phyloP scores from a whole-genome alignment of 2,329 filamentous ascomycete species.

The Colletotrichum paranaense region DNA sequence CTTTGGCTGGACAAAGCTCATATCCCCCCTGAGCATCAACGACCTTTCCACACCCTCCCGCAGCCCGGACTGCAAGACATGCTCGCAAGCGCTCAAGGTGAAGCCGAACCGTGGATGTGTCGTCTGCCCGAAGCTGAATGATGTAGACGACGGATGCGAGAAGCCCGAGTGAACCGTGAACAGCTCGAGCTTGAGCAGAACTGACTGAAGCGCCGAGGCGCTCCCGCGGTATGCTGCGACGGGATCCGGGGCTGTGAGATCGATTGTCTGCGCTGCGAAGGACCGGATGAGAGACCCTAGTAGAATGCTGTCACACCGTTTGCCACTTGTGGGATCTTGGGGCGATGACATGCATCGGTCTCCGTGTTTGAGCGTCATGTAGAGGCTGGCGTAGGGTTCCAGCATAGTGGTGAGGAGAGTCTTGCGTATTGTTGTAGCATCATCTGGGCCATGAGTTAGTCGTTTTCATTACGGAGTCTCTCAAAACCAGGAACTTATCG shows the following conservation, averaged over 20 bases:
- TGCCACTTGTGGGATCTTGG: background rate
- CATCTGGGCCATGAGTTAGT: background rate
- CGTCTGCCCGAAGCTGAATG: background rate
- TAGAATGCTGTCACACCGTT: slow-evolving; percentile 27
- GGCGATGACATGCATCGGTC: slow-evolving; percentile 21
- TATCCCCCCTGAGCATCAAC: background rate
- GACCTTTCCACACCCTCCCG: slow-evolving; percentile 7
- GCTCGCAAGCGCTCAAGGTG: slow-evolving; percentile 12
- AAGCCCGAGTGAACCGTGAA: slow-evolving; percentile 21
- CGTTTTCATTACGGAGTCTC: background rate
- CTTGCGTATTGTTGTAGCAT: background rate
- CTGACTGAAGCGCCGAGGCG: slow-evolving; percentile 9
- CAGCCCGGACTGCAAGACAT: background rate
- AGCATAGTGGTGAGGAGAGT: slow-evolving; percentile 7
- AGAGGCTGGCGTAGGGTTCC: slow-evolving; percentile 14
- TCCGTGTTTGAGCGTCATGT: background rate
- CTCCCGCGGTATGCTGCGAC: slow-evolving; percentile 17
- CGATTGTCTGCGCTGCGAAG: background rate
- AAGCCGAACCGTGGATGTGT: background rate
- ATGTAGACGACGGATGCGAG: background rate
- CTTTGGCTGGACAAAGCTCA: slow-evolving; percentile 6
- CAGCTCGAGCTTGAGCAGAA: slow-evolving; percentile 10
- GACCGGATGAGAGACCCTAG: slow-evolving; percentile 27
- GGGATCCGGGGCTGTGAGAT: slow-evolving; percentile 2
- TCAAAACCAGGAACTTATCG: rapidly evolving